Evolutionary conservation across 371 early-diverging fungal species (phyloP), one percentile per base, ranked within the genome.

Genomic region (Homolaphlyctis polyrhiza): DNA sequence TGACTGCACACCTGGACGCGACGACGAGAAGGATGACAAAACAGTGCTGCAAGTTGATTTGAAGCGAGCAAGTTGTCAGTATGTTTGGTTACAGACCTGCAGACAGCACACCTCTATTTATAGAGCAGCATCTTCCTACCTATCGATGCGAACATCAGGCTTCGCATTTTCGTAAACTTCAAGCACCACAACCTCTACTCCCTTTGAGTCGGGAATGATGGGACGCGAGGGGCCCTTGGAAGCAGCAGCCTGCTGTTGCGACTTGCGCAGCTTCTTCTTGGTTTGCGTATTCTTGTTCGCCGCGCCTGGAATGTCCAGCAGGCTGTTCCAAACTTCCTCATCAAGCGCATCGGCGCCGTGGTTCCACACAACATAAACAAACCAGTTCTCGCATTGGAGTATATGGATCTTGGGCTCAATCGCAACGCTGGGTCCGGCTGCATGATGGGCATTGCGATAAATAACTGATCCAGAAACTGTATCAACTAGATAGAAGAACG

Each of bases 361-460:
- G 66, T 89, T 91, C 91, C 92, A 97, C 74, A 87, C 93, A 34
- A 90, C 86, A 70, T 91, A 89, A 11, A 95, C 82, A n/a, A 94
- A 83, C 81, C 88, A 89, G 76, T 96, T 92, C 67, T 97, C 98
- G 32, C 79, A 74, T 71, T 89, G 91, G 30, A 81, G 66, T 3
- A 87, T 68, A 74, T 89, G 78, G 73, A 73, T 82, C 13, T 65
- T 63, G 13, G 59, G 47, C 18, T 57, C 52, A 13, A 50, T 66
- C 6, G 54, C 35, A 0, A 58, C 35, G 14, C 64, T 61, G n/a
- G 60, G 27, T 1, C 86, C 88, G 3, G 87, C 91, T 29, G 86
- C 79, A 5, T 76, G 74, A 71, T 92, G 91, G 0, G 74, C 69
- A 0, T 82, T 73, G 54, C 88, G 86, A 73, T 92, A 84, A 30